Percentiles rank a stretch among this genome's conserved stretches.
Conservation (phyloP, 129 eudicot species). For the Mikania micrantha region DNA sequence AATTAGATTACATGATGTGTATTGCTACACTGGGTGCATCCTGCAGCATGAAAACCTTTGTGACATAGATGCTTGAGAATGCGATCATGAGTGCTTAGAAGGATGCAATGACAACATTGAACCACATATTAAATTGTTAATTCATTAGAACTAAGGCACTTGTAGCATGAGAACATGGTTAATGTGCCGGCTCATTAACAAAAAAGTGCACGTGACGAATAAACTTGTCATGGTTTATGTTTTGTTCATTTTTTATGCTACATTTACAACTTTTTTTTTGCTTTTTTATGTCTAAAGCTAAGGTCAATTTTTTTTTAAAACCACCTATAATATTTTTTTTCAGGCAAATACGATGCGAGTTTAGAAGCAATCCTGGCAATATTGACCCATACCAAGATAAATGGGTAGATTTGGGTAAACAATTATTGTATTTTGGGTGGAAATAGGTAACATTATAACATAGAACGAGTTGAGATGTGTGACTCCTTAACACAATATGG, state of each 20-base stretch:
- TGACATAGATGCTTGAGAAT: neutral
- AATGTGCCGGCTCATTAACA: neutral
- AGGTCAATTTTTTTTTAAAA: neutral
- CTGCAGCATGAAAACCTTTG: neutral
- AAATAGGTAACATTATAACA: no score
- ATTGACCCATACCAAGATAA: no score
- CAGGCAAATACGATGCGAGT: neutral
- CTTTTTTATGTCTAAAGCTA: neutral
- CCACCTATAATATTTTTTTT: neutral
- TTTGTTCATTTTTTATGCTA: neutral
- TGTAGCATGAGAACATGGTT: neutral
- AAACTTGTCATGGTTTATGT: neutral
- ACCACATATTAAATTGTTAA: neutral
- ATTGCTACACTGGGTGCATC: neutral
- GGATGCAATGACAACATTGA: neutral
- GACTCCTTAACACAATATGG: no score
- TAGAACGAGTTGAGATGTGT: no score
- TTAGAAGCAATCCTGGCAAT: no score
- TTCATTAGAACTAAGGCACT: neutral
- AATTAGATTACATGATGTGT: neutral
- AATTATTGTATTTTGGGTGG: no score
- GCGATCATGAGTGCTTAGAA: neutral
- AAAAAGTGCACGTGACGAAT: neutral
- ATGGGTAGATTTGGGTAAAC: no score
- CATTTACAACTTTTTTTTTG: neutral